Percentiles rank a stretch among this genome's conserved stretches.
These are phyloP conservation scores for Penicillium dipodomyicola DNA, from an alignment of 495 filamentous ascomycete species.

Conservation along the genomic window DNA sequence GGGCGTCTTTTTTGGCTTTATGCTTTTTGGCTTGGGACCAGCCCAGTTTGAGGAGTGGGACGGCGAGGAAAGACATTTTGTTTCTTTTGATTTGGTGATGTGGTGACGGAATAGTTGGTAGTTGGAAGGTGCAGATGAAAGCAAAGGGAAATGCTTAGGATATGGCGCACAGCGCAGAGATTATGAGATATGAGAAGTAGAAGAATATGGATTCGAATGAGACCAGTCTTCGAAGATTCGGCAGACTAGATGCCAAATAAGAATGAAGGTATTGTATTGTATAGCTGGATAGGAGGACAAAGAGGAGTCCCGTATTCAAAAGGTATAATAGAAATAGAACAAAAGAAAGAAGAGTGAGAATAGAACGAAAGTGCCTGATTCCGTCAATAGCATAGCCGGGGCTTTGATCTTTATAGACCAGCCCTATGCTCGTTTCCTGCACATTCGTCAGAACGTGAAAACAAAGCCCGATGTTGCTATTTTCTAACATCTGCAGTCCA, in stretches of 20 bases:
- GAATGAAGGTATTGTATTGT: constrained; percentile 13
- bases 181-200: constrained; percentile 10
- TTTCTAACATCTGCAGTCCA: constrained; percentile 10
- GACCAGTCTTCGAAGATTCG: constrained; percentile 2
- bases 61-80: constrained; percentile 32
- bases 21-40: constrained; percentile 33
- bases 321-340: constrained; percentile 18
- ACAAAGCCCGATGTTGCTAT: constrained; percentile 21
- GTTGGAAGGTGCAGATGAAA: background rate
- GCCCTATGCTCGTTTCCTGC: background rate
- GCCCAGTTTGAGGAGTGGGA: constrained; percentile 34
- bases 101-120: background rate
- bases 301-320: background rate
- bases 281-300: constrained; percentile 10
- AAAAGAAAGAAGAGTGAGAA: constrained; percentile 15
- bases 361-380: constrained; percentile 19
- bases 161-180: constrained; percentile 6
- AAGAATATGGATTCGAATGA: constrained; percentile 1
- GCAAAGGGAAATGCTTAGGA: background rate
- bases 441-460: background rate
- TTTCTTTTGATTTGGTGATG: constrained; percentile 6
- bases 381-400: constrained; percentile 3
- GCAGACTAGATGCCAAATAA: constrained; percentile 15
- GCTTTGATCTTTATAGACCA: constrained; percentile 23
- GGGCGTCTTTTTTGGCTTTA: constrained; percentile 31